Evolutionary conservation across 1,284 basidiomycete genomes (phyloP), one percentile per base, ranked within the genome.

Genomic region (Afroboletus lepidellus): DNA sequence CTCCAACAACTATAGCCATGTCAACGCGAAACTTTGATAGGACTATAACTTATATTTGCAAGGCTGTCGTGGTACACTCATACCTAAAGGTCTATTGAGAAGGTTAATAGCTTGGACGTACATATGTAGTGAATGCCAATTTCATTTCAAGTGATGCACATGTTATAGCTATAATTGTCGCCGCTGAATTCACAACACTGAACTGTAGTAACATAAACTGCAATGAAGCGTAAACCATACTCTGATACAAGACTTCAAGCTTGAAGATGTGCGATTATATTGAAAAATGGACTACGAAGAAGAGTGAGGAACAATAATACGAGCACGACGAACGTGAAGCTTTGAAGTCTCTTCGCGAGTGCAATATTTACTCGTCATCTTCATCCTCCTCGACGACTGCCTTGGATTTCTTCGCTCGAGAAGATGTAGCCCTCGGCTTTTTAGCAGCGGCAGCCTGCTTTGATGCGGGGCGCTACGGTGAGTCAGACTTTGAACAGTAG

Each of bases 321-420:
- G 50, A 52, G 41, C 30, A 59, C 5, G 15, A 30, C n/a, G 20
- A 33, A 49, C 18, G 16, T 30, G 32, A 48, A 21, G 32, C 29
- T 38, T 13, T 30, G 32, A 48, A 21, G 32, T 32, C 41, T 13
- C 18, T 11, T 33, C 20, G 36, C 25, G n/a, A 24, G 20, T 13
- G 24, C 42, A 50, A 50, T n/a, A n/a, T n/a, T 56, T 53, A 66
- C 48, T 66, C 67, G 2, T 67, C 63, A 34, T 69, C 69, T 42
- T 69, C 66, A 34, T 70, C 64, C 36, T 70, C 66, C 48, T 61
- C 67, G 8, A 59, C 48, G 16, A 59, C 55, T 18, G 30, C 63
- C 50, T 68, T 71, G 24, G 65, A 54, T 57, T 68, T 71, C 62
- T 69, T 68, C 25, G 45, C 48, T 37, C 68, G 60, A 25, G 67